Conservation (phyloP, 345 rosid genomes). For the Clarkia xantiana region DNA sequence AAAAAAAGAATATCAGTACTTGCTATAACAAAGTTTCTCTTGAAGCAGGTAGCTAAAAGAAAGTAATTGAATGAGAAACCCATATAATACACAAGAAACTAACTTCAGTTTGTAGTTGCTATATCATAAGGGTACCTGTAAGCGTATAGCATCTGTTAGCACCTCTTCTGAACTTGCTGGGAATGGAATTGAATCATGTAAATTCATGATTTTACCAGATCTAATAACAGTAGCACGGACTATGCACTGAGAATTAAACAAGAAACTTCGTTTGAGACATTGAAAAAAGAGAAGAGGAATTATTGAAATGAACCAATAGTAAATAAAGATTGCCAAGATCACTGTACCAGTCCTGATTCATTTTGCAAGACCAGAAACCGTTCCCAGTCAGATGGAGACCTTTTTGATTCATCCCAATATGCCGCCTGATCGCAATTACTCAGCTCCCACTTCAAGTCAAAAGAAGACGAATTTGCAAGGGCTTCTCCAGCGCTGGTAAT, state of each 20-base stretch:
- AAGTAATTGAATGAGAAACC: not conserved
- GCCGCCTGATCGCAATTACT: constrained; percentile 56
- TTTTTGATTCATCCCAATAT: constrained; percentile 45
- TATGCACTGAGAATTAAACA: constrained; percentile 43
- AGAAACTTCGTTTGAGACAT: not conserved
- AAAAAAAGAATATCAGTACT: not conserved
- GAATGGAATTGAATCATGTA: constrained; percentile 24
- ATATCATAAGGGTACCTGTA: constrained; percentile 38
- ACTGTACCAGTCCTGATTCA: constrained; percentile 64
- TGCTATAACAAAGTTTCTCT: not conserved
- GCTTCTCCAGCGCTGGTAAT: constrained; percentile 47
- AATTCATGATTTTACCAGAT: constrained; percentile 24
- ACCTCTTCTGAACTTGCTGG: constrained; percentile 25
- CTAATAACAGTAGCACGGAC: constrained; percentile 64
- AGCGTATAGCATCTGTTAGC: constrained; percentile 61
- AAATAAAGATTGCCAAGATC: not conserved
- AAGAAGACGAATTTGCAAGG: constrained; percentile 89
- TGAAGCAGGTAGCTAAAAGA: not conserved
- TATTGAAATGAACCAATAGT: not conserved
- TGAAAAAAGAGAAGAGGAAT: not conserved
- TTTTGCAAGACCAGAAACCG: constrained; percentile 61
- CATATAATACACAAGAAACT: not conserved
- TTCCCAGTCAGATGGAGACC: constrained; percentile 64
- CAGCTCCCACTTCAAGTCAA: constrained; percentile 70
- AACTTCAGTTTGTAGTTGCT: constrained; percentile 3